Conservation (phyloP, 345 rosid genomes). For the Rubroshorea leprosula region DNA sequence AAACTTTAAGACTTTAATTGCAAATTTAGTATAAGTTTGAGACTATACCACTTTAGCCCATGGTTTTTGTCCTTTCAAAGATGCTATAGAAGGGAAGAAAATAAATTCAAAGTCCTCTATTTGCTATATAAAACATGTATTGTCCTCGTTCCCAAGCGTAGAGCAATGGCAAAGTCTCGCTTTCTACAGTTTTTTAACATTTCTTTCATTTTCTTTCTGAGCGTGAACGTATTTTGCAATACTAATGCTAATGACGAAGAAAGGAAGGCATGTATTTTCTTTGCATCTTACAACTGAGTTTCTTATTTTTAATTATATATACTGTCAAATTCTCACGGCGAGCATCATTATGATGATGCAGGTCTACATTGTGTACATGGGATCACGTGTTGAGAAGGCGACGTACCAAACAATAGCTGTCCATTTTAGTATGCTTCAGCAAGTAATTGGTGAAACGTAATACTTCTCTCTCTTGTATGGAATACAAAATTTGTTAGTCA, state of each 20-base stretch:
- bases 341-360: neutral
- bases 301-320: neutral
- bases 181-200: slow-evolving; percentile 1
- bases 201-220: neutral
- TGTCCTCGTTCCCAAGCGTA: no score
- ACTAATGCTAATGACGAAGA: slow-evolving; percentile 1
- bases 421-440: slow-evolving; percentile 26
- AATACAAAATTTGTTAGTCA: no score
- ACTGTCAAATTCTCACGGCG: neutral
- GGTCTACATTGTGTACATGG: slow-evolving; percentile 41
- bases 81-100: neutral
- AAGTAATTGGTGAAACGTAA: slow-evolving; percentile 15
- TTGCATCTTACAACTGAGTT: neutral
- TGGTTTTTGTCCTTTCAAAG: no score
- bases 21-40: no score
- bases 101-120: neutral
- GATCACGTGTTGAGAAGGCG: slow-evolving; percentile 26
- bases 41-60: no score
- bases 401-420: slow-evolving; percentile 16
- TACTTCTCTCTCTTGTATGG: neutral
- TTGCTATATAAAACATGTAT: neutral
- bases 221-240: neutral
- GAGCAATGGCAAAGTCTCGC: neutral
- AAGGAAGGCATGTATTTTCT: slow-evolving; percentile 9
- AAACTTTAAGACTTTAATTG: no score